Conservation (phyloP, 257 asterid genomes). For the Lycium ferocissimum region DNA sequence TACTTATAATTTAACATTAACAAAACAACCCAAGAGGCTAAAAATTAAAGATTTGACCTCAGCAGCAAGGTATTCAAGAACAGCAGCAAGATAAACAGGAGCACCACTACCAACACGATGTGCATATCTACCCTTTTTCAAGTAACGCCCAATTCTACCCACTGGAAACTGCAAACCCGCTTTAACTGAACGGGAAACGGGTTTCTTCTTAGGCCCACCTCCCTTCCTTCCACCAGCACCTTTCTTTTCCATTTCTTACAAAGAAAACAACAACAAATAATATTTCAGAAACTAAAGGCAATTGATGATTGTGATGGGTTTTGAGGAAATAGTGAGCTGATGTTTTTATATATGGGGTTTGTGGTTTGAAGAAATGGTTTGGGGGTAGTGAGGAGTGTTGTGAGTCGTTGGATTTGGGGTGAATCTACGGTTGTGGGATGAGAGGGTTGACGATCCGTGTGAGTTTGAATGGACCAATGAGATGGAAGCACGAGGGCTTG, state of each 20-base stretch:
- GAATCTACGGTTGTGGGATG: conserved; percentile 2
- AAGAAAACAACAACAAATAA: not conserved
- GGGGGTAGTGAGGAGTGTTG: not conserved
- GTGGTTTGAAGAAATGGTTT: conserved; percentile 21
- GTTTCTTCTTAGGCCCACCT: conserved; percentile 61
- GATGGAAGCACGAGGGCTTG: not conserved
- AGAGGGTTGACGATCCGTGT: not conserved
- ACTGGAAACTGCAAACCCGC: conserved; percentile 68
- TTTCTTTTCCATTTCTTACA: conserved; percentile 48
- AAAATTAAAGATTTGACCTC: conserved; percentile 37
- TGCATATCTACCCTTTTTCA: conserved; percentile 61
- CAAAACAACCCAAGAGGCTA: not conserved
- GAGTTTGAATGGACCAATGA: not conserved
- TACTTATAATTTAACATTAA: not conserved
- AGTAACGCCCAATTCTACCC: conserved; percentile 61
- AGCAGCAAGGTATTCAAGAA: conserved; percentile 62
- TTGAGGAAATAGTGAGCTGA: not conserved
- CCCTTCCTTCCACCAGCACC: conserved; percentile 63
- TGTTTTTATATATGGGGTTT: not conserved
- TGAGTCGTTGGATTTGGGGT: conserved; percentile 18
- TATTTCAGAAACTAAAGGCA: no score
- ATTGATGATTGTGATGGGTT: not conserved
- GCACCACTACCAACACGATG: conserved; percentile 56
- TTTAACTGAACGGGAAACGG: conserved; percentile 55
- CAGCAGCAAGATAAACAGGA: conserved; percentile 58